These are phyloP conservation scores for Suillus luteus DNA, from an alignment of 768 basidiomycete genomes.

Conservation along the genomic window DNA sequence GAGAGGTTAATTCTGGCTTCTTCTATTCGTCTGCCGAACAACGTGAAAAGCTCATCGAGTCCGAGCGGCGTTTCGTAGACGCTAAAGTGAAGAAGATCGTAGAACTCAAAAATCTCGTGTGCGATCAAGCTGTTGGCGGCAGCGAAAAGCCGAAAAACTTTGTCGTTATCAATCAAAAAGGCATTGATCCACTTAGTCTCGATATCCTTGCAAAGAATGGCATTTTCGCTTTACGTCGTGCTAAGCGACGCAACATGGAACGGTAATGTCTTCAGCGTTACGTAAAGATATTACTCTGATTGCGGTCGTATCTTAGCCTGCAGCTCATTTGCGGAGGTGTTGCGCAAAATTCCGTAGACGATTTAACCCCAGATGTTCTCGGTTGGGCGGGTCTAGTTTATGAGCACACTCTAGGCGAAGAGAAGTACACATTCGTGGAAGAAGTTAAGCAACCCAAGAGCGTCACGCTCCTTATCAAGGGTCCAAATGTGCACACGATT, in stretches of 20 bases:
- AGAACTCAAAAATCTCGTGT: constrained; percentile 93
- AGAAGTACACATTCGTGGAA: constrained; percentile 97
- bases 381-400: constrained; percentile 99
- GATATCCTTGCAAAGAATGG: constrained; percentile 97
- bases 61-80: constrained; percentile 92
- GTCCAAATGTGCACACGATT: constrained; percentile 94
- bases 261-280: constrained; percentile 50
- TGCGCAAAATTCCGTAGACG: constrained; percentile 98
- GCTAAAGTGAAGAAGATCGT: constrained; percentile 94
- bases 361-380: constrained; percentile 85
- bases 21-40: constrained; percentile 99
- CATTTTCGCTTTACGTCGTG: constrained; percentile 90
- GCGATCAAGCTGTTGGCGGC: constrained; percentile 86
- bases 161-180: constrained; percentile 98
- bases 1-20: constrained; percentile 99
- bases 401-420: constrained; percentile 98
- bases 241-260: constrained; percentile 99
- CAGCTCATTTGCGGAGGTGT: constrained; percentile 94
- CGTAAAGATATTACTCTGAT: constrained; percentile 33
- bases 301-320: constrained; percentile 49
- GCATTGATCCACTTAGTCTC: constrained; percentile 95
- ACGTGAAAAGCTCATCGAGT: constrained; percentile 97
- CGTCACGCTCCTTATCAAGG: constrained; percentile 96
- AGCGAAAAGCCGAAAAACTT: constrained; percentile 85
- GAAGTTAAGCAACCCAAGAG: constrained; percentile 94